Conservation (phyloP, 192 early-diverging fungal species). For the Coemansia sp. region DNA sequence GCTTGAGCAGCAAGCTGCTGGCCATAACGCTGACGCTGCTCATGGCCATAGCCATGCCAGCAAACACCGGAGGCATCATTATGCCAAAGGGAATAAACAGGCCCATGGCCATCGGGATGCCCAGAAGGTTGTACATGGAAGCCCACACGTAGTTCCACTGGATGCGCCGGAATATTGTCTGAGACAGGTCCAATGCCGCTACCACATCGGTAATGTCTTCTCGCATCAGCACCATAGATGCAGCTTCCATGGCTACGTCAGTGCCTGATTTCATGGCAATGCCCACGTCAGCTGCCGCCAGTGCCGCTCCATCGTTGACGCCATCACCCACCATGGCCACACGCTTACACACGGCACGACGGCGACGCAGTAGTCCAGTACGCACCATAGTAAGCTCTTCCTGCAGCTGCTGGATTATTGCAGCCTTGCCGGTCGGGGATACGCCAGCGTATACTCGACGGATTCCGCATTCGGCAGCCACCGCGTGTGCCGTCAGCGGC, state of each 20-base stretch:
- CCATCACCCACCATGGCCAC: slow-evolving; percentile 96
- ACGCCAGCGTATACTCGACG: slow-evolving; percentile 84
- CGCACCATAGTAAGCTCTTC: slow-evolving; percentile 21
- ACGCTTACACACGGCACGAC: slow-evolving; percentile 13
- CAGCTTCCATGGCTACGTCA: slow-evolving; percentile 95
- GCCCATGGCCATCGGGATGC: slow-evolving; percentile 94
- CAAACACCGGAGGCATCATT: slow-evolving; percentile 85
- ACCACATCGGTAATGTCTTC: slow-evolving; percentile 85
- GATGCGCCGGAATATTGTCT: slow-evolving; percentile 83
- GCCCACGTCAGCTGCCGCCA: slow-evolving; percentile 82
- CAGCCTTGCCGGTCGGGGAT: slow-evolving; percentile 84
- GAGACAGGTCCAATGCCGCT: slow-evolving; percentile 76
- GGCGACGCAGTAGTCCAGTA: slow-evolving; percentile 4
- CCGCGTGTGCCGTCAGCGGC: slow-evolving; percentile 72
- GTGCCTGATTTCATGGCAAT: slow-evolving; percentile 88
- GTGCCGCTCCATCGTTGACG: slow-evolving; percentile 90
- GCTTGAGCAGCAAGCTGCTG: slow-evolving; percentile 81
- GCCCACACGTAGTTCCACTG: slow-evolving; percentile 88
- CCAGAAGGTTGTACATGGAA: slow-evolving; percentile 82
- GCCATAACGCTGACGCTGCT: slow-evolving; percentile 89
- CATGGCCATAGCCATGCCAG: slow-evolving; percentile 92
- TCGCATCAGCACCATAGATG: slow-evolving; percentile 88
- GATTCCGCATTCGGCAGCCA: slow-evolving; percentile 83
- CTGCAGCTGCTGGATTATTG: slow-evolving; percentile 73
- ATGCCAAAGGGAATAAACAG: slow-evolving; percentile 80